A percentile compares a stretch with the other conserved stretches of the same genome.
Conservation (phyloP, 2,329 filamentous ascomycete genomes). For the Cytospora leucostoma region DNA sequence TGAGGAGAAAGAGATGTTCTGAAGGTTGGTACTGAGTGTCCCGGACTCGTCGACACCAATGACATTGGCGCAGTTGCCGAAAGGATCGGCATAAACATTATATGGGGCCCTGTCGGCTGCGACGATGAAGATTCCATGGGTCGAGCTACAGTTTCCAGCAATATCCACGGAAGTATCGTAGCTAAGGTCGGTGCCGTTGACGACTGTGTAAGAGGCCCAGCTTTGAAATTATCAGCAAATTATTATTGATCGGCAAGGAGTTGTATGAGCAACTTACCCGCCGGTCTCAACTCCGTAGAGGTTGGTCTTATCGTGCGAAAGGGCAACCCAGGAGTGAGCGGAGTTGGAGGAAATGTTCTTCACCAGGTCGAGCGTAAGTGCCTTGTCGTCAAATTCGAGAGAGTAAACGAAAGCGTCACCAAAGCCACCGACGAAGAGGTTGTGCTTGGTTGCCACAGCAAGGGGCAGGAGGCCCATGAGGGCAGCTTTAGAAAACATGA, state of each 20-base stretch:
- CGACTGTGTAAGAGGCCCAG: slow-evolving; percentile 8
- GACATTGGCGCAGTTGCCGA: slow-evolving; percentile 29
- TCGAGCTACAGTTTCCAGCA: slow-evolving; percentile 23
- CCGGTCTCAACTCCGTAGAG: slow-evolving; percentile 29
- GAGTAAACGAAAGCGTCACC: slow-evolving; percentile 66
- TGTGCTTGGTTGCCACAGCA: slow-evolving; percentile 43
- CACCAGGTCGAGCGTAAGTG: slow-evolving; percentile 56
- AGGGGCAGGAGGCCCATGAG: neutral
- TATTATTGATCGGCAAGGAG: neutral
- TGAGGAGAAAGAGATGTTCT: slow-evolving; percentile 27
- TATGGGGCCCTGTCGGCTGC: slow-evolving; percentile 23
- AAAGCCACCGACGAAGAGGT: slow-evolving; percentile 70
- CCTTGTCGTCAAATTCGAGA: slow-evolving; percentile 65
- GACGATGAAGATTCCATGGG: slow-evolving; percentile 12
- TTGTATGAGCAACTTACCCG: slow-evolving; percentile 22
- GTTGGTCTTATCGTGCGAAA: slow-evolving; percentile 29
- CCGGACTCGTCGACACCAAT: slow-evolving; percentile 25
- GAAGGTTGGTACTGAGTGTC: slow-evolving; percentile 11
- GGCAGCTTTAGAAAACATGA: neutral
- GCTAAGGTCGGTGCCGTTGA: slow-evolving; percentile 18
- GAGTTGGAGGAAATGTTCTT: slow-evolving; percentile 44
- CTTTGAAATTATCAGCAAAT: neutral
- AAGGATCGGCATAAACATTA: slow-evolving; percentile 28
- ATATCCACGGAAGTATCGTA: slow-evolving; percentile 14
- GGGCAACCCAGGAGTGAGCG: slow-evolving; percentile 29